Percentiles rank a stretch among this genome's conserved stretches.
phyloP scores from a whole-genome alignment of 352 stramenopile species.

The Phytophthora pisi region DNA sequence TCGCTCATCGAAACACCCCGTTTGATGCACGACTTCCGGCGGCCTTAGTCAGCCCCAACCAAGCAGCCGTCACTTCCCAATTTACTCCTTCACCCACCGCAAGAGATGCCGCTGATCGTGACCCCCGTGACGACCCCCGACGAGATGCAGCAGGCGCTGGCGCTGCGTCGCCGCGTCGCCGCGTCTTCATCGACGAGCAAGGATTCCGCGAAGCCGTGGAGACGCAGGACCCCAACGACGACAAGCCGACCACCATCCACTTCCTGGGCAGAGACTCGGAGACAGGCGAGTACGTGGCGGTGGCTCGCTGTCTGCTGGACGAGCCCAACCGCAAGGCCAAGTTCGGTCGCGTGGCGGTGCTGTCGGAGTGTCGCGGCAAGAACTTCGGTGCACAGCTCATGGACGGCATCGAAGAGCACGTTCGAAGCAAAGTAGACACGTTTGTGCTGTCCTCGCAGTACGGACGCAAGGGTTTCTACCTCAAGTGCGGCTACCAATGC shows the following conservation, averaged over 20 bases:
- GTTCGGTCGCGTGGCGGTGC: conserved; percentile 66
- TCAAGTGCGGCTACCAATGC: conserved; percentile 67
- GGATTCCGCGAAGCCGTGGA: conserved; percentile 49
- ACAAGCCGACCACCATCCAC: conserved; percentile 56
- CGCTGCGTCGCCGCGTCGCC: conserved; percentile 44
- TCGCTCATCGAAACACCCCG: conserved; percentile 26
- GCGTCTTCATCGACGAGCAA: conserved; percentile 60
- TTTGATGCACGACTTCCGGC: conserved; percentile 18
- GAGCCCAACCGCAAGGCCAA: conserved; percentile 54
- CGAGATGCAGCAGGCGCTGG: conserved; percentile 50
- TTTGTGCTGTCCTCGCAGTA: conserved; percentile 64
- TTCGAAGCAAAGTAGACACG: conserved; percentile 45
- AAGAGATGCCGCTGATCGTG: conserved; percentile 48
- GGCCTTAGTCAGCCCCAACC: conserved; percentile 3
- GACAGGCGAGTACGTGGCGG: conserved; percentile 63
- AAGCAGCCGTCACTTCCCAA: conserved; percentile 17
- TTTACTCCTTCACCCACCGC: neutral
- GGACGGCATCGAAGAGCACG: conserved; percentile 49
- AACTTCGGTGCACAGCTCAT: conserved; percentile 60
- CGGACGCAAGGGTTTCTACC: conserved; percentile 68
- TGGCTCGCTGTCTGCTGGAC: conserved; percentile 52
- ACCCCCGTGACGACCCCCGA: conserved; percentile 47
- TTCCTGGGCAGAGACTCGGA: conserved; percentile 68
- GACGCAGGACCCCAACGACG: conserved; percentile 49
- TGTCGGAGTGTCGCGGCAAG: conserved; percentile 65